Percentiles rank a stretch among this genome's conserved stretches.
Evolutionary conservation across 257 asterid species (phyloP).

Genomic region (Plantago ovata): DNA sequence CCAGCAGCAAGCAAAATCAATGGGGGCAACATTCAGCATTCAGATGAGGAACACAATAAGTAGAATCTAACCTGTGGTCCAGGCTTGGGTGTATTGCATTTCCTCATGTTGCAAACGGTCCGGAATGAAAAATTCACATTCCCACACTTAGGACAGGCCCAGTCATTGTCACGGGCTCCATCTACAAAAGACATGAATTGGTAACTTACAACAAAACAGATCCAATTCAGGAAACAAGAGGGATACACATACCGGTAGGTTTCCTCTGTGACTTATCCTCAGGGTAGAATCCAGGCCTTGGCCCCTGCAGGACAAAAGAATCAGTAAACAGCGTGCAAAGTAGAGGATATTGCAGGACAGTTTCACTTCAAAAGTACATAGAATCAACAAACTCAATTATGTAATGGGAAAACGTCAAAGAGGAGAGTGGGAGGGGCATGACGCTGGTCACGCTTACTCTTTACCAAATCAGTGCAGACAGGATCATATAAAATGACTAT

Average conservation of each 20-base stretch:
- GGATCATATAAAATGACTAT: too few species aligned
- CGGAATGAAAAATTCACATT: constrained; percentile 84
- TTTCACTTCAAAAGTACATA: constrained; percentile 1
- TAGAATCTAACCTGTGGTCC: constrained; percentile 63
- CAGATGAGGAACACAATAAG: background rate
- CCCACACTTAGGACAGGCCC: constrained; percentile 92
- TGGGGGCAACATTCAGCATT: background rate
- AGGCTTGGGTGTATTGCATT: constrained; percentile 90
- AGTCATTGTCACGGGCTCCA: constrained; percentile 83
- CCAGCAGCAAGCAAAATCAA: constrained; percentile 7
- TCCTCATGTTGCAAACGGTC: constrained; percentile 90
- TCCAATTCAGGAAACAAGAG: constrained; percentile 3
- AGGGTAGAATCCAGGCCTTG: constrained; percentile 61
- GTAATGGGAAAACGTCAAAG: background rate
- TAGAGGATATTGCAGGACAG: background rate
- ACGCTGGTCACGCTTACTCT: background rate
- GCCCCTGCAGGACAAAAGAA: constrained; percentile 46
- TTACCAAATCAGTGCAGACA: background rate
- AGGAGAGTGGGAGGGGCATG: background rate
- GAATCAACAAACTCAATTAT: background rate
- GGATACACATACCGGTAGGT: constrained; percentile 35
- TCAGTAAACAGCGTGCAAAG: constrained; percentile 1
- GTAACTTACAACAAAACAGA: constrained; percentile 11
- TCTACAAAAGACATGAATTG: constrained; percentile 35
- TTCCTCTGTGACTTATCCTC: constrained; percentile 61